Percentiles rank a stretch among this genome's conserved stretches.
phyloP scores from a whole-genome alignment of 352 stramenopile species.

The Hyaloperonospora arabidopsidis region DNA sequence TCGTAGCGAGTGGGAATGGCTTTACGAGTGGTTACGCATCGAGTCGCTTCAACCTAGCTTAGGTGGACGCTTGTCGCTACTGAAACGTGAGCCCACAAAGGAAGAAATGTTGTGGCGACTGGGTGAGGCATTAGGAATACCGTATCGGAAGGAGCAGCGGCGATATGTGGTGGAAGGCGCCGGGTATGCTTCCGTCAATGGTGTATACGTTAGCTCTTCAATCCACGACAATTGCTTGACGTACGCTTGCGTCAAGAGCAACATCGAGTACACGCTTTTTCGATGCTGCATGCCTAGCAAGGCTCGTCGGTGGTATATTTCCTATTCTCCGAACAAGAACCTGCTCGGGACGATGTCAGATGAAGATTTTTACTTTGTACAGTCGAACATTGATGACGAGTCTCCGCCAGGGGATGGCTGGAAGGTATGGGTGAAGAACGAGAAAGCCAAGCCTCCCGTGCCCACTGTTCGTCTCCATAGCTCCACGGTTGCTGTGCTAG shows the following conservation, averaged over 20 bases:
- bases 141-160: conserved; percentile 67
- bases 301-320: conserved; percentile 97
- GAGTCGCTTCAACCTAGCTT: conserved; percentile 77
- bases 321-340: conserved; percentile 88
- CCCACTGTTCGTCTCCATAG: conserved; percentile 63
- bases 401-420: conserved; percentile 65
- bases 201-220: conserved; percentile 86
- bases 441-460: conserved; percentile 53
- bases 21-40: conserved; percentile 84
- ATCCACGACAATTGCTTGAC: conserved; percentile 72
- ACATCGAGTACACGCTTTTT: conserved; percentile 91
- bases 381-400: conserved; percentile 76
- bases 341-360: conserved; percentile 79
- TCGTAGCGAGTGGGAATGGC: conserved; percentile 63
- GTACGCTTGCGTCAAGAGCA: conserved; percentile 50
- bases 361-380: conserved; percentile 84
- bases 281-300: conserved; percentile 97
- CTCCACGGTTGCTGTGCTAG: conserved; percentile 45
- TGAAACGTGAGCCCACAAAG: conserved; percentile 71
- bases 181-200: conserved; percentile 88
- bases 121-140: conserved; percentile 50
- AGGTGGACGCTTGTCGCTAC: conserved; percentile 49
- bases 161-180: conserved; percentile 86
- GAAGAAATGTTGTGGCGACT: conserved; percentile 59
- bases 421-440: conserved; percentile 85